Evolutionary conservation across 768 basidiomycete genomes (phyloP), one percentile per base, ranked within the genome.

Genomic region (Suillus hirtellus): DNA sequence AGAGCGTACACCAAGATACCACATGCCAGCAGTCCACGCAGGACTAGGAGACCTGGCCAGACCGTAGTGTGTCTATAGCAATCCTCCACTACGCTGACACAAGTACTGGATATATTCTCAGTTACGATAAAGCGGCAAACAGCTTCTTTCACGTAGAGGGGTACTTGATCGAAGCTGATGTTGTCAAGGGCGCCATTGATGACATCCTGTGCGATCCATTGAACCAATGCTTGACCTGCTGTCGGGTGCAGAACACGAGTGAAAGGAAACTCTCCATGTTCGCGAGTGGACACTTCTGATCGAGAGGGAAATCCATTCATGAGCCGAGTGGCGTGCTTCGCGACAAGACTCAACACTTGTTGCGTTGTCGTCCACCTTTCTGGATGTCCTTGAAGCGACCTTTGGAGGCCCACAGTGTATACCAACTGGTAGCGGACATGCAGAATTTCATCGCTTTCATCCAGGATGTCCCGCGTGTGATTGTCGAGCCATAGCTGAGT

Each of bases 321-420:
- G 21, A 75, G 62, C 8, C 47, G 50, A 19, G 43, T 2, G 1
- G 69, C 70, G n/a, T 67, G 62, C 4, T 64, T 68, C 10, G 60
- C 61, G 1, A 77, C 67, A 24, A 74, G 69, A 15, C 44, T 11
- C 10, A 80, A 66, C 17, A 80, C 54, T 21, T 76, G 70, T 47
- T 78, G 68, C 0, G 68, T 70, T 11, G 66, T 76, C 0, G 65
- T 68, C 80, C 79, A 80, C 62, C 78, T 68, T 31, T 78, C 71
- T 0, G 76, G 76, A 37, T 65, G 67, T 9, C 71, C 75, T 53
- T 78, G 67, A 6, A 79, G 42, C 7, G 59, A 67, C 35, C 49
- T 66, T 52, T 72, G 74, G 5, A 53, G 27, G 9, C 80, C 80
- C 5, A 73, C 64, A 6, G 78, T 72, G n/a, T 79, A 80, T 1